Evolutionary conservation across 495 filamentous ascomycete genomes (phyloP).

Genomic region (Durotheca rogersii): DNA sequence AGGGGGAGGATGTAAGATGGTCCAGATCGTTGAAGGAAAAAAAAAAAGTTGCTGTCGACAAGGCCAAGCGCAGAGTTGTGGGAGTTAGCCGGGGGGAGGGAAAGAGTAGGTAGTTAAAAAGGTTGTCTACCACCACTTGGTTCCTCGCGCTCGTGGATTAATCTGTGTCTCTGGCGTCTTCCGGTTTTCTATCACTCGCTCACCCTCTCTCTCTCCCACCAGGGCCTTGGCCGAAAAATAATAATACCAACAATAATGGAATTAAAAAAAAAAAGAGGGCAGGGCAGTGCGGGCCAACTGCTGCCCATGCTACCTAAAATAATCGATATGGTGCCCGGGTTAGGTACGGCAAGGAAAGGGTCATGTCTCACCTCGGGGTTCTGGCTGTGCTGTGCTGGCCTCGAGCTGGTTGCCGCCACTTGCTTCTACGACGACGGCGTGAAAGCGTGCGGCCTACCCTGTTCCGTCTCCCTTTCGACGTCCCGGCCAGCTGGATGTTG

Average conservation of each 20-base stretch:
- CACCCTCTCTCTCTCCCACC: conserved; percentile 2
- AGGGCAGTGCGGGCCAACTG: conserved; percentile 41
- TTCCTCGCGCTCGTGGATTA: conserved; percentile 24
- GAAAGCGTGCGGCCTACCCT: too few species aligned
- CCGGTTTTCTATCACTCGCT: conserved; percentile 7
- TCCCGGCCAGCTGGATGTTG: too few species aligned
- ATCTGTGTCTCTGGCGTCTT: conserved; percentile 22
- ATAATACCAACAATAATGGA: too few species aligned
- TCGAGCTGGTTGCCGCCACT: too few species aligned
- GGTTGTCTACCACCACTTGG: conserved; percentile 15
- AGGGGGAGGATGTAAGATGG: conserved; percentile 26
- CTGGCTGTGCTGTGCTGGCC: conserved; percentile 23
- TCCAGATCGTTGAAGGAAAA: conserved; percentile 24
- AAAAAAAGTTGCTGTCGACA: conserved; percentile 35
- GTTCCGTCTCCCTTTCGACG: too few species aligned
- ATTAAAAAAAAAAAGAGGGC: conserved; percentile 36
- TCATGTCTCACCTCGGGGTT: conserved; percentile 37
- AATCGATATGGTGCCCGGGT: conserved; percentile 20
- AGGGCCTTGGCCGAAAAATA: conserved; percentile 18
- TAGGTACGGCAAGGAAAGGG: conserved; percentile 17
- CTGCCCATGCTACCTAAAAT: conserved; percentile 39
- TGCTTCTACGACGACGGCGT: too few species aligned
- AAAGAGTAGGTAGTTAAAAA: conserved; percentile 31
- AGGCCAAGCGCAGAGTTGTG: conserved; percentile 30
- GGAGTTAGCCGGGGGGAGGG: conserved; percentile 26